Base-by-base conservation (phyloP, 169 alveolate species). In the Amoebophrya sp. region DNA sequence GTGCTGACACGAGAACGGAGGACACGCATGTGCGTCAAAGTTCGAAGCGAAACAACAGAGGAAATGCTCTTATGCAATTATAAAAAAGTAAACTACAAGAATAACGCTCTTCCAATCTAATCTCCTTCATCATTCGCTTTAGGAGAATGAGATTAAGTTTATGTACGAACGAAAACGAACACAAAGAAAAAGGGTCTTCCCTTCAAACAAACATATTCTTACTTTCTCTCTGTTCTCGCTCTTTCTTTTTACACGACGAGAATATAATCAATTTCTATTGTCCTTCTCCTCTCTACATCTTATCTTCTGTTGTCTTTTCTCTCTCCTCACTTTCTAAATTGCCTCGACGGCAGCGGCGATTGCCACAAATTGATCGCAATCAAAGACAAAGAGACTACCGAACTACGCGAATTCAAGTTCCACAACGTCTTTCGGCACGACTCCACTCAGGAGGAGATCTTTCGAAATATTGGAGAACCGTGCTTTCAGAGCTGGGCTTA, bases 401-500 rank as follows among this genome's bases (percentile, higher is more conserved):
- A 6, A 6, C 38, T 65, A 10, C 83, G 83, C 33, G 83, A 65
- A 1, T 65, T 65, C 83, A 65, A 65, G 83, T 65, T 65, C 83
- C 83, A 65, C 83, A 65, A 65, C 26, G 83, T 65, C 38, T 65
- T 65, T 18, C 2, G n/a, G 83, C 33, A 65, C 10, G 2, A 65
- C 12, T 65, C 83, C 38, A 65, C 33, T 18, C 83, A 65, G 83
- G 83, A 65, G 26, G 83, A 65, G n/a, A 18, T 65, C 83, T 65
- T 65, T 36, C 83, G n/a, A 10, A 18, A 1, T 36, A 65, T 65
- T 36, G 83, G 83, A 26, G 83, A 65, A 36, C 83, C 83, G 39
- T 65, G 83, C 26, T 65, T 65, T 36, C 83, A 65, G 83, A 26
- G 39, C 36, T 65, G 83, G 83, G 83, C 83, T 36, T 65, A 65